These are phyloP conservation scores for Hymenoscyphus salicellus DNA, from an alignment of 2,329 filamentous ascomycete genomes.

Conservation along the genomic window DNA sequence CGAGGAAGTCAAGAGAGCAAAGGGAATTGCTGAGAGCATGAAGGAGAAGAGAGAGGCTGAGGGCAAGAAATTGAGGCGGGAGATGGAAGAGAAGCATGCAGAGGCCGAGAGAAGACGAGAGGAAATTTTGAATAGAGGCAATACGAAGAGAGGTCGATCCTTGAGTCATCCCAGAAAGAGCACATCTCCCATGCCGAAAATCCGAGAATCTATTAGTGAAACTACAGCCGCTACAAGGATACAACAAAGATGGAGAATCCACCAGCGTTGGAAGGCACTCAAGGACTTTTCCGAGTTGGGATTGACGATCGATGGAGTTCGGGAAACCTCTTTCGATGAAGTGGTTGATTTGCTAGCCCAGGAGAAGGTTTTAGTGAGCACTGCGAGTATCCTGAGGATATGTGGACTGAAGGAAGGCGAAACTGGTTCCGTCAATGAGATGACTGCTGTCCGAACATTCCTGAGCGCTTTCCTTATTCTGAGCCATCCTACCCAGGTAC, in stretches of 20 bases:
- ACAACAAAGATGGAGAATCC: conserved; percentile 67
- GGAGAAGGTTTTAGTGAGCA: conserved; percentile 62
- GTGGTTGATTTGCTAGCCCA: conserved; percentile 67
- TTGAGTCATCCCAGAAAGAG: conserved; percentile 54
- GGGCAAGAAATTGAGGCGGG: conserved; percentile 62
- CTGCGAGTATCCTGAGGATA: conserved; percentile 64
- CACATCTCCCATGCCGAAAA: conserved; percentile 48
- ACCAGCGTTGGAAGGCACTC: conserved; percentile 57
- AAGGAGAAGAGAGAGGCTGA: conserved; percentile 58
- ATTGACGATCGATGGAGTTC: conserved; percentile 67
- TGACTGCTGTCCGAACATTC: conserved; percentile 71
- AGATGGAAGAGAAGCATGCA: conserved; percentile 77
- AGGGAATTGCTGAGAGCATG: conserved; percentile 16
- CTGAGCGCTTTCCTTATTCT: conserved; percentile 77
- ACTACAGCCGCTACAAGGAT: conserved; percentile 64
- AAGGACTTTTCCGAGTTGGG: conserved; percentile 63
- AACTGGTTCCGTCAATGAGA: conserved; percentile 61
- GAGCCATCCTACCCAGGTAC: conserved; percentile 73
- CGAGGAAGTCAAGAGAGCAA: conserved; percentile 64
- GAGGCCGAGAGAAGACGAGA: conserved; percentile 72
- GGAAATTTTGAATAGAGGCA: conserved; percentile 55
- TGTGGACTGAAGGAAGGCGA: conserved; percentile 68
- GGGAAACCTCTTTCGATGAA: conserved; percentile 70
- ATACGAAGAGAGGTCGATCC: conserved; percentile 49
- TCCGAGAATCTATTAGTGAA: conserved; percentile 49